Evolutionary conservation across 2,329 filamentous ascomycete species (phyloP), one percentile per base, ranked within the genome.

Genomic region (Venturia asperata): DNA sequence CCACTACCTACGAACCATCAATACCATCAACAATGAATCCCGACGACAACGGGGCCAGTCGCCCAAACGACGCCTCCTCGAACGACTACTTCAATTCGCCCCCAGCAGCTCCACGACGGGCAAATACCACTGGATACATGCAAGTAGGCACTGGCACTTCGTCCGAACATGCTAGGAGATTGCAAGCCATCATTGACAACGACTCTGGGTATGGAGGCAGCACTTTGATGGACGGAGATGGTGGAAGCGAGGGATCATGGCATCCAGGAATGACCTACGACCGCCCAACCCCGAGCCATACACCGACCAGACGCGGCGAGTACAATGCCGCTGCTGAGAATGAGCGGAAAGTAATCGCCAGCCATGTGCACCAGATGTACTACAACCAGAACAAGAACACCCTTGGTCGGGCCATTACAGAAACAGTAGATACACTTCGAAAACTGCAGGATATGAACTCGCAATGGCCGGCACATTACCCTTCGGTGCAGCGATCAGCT

Each of bases 141-240:
- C 95, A 91, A 5, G 90, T 97, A 62, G 93, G 93, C 66, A 86
- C 83, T 69, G 92, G 92, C 64, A 87, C 87, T 64, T 87, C 89
- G 27, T 92, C 92, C 24, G 87, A 91, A 72, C 90, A 91, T 74
- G 92, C 91, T 45, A 85, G 89, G 39, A 87, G 87, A 65, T 81
- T 97, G 47, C 90, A 94, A 76, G 86, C 87, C 21, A 84, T 95
- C 70, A 80, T 97, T 65, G 91, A 96, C 67, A 81, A 86, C 66
- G 94, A 99, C 74, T 97, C 93, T 21, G 94, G 93, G 7, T 97
- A 97, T 73, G 92, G 91, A 65, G 89, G 89, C 56, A 96, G 91
- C 74, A 82, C 89, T 62, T 9, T 58, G 7, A 80, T 84, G 39
- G 77, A 79, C 64, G 87, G 86, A 67, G 89, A 89, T n/a, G 37